Evolutionary conservation across 179 eudicot species (phyloP).

Genomic region (Kewa caespitosa): DNA sequence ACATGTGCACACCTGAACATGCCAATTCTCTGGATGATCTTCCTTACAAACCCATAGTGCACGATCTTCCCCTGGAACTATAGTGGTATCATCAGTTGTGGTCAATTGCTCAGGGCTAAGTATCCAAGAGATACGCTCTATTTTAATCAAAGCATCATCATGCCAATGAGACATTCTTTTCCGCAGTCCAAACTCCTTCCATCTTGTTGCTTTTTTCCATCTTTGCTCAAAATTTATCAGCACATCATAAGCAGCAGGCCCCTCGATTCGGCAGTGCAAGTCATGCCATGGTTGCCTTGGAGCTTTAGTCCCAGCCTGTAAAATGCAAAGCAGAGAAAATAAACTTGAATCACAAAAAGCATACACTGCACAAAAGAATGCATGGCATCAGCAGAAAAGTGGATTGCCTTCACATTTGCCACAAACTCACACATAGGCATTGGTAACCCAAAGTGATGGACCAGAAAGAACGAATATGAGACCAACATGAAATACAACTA

Average conservation of each 20-base stretch:
- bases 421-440: slow-evolving; percentile 2
- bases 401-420: neutral
- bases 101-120: slow-evolving; percentile 55
- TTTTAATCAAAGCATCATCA: slow-evolving; percentile 82
- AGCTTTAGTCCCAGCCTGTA: slow-evolving; percentile 76
- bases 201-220: slow-evolving; percentile 83
- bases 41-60: slow-evolving; percentile 60
- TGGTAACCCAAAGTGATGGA: no score
- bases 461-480: no score
- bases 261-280: slow-evolving; percentile 83
- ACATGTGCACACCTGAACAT: slow-evolving; percentile 87
- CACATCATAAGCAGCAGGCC: slow-evolving; percentile 96
- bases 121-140: slow-evolving; percentile 95
- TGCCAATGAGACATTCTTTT: slow-evolving; percentile 71
- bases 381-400: neutral
- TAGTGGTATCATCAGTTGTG: slow-evolving; percentile 37
- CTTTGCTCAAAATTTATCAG: slow-evolving; percentile 92
- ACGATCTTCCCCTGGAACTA: slow-evolving; percentile 60
- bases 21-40: slow-evolving; percentile 79
- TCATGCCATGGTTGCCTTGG: slow-evolving; percentile 99
- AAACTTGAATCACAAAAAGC: neutral
- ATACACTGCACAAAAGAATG: neutral
- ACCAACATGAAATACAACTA: no score
- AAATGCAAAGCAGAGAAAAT: slow-evolving; percentile 11
- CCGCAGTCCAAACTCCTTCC: slow-evolving; percentile 72